These are phyloP conservation scores for Phytophthora idaei DNA, from an alignment of 352 stramenopile species.

Conservation along the genomic window DNA sequence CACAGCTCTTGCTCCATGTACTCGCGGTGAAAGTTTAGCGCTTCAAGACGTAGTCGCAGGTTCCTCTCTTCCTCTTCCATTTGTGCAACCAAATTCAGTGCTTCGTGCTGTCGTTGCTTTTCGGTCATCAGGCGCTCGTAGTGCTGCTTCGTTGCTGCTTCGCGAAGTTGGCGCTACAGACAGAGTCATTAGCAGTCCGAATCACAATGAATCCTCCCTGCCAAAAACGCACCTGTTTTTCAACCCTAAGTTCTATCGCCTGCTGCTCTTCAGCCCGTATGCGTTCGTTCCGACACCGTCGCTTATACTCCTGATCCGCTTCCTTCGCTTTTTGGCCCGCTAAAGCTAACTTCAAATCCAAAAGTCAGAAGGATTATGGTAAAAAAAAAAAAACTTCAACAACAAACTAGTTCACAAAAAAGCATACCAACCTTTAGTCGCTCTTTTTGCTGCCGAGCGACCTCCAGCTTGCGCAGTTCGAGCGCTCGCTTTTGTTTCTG, in stretches of 20 bases:
- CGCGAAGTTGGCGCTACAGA: slow-evolving; percentile 44
- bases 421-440: slow-evolving; percentile 43
- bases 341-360: slow-evolving; percentile 38
- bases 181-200: slow-evolving; percentile 9
- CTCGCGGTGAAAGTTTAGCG: slow-evolving; percentile 60
- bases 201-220: not conserved
- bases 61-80: slow-evolving; percentile 70
- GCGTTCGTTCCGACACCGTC: slow-evolving; percentile 45
- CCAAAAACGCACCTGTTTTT: slow-evolving; percentile 45
- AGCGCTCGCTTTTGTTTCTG: slow-evolving; percentile 62
- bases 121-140: slow-evolving; percentile 43
- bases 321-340: slow-evolving; percentile 55
- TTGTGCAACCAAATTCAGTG: slow-evolving; percentile 39
- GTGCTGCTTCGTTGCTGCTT: slow-evolving; percentile 45
- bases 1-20: slow-evolving; percentile 45
- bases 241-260: slow-evolving; percentile 32
- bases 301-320: slow-evolving; percentile 36
- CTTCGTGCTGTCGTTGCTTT: slow-evolving; percentile 47
- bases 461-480: slow-evolving; percentile 50
- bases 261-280: slow-evolving; percentile 57
- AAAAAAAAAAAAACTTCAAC: not conserved
- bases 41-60: slow-evolving; percentile 54
- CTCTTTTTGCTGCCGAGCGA: slow-evolving; percentile 57
- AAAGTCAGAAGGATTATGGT: not conserved
- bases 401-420: not conserved